Evolutionary conservation across 2,329 filamentous ascomycete species (phyloP).

Genomic region (Raffaelea albimanens): DNA sequence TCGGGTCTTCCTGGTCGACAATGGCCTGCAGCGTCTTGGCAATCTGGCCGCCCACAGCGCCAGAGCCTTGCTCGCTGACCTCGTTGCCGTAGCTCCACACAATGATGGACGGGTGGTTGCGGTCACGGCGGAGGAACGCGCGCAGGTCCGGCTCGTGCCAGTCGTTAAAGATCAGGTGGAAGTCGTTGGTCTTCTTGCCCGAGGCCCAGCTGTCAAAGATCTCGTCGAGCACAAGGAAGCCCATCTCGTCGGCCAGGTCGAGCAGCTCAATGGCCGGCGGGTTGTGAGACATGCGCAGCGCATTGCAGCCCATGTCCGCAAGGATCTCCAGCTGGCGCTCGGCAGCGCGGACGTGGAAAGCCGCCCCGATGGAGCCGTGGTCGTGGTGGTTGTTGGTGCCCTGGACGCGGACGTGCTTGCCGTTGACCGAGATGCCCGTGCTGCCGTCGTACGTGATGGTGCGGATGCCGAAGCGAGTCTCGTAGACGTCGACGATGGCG

Average conservation of each 20-base stretch:
- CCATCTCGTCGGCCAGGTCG: constrained; percentile 37
- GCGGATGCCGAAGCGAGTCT: constrained; percentile 41
- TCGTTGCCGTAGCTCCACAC: constrained; percentile 47
- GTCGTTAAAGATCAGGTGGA: constrained; percentile 39
- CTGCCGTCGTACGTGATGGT: constrained; percentile 27
- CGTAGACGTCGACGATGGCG: constrained; percentile 25
- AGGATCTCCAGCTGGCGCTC: constrained; percentile 40
- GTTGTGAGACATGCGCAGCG: constrained; percentile 42
- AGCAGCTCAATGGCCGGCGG: constrained; percentile 41
- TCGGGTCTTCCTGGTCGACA: constrained; percentile 35
- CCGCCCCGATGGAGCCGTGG: constrained; percentile 37
- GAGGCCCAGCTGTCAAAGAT: constrained; percentile 42
- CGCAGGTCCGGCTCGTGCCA: constrained; percentile 45
- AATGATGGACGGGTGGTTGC: constrained; percentile 44
- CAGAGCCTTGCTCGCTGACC: constrained; percentile 33
- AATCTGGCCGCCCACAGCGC: constrained; percentile 20
- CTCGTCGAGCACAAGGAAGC: constrained; percentile 43
- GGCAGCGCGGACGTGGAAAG: constrained; percentile 38
- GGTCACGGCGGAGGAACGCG: constrained; percentile 40
- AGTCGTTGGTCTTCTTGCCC: constrained; percentile 38
- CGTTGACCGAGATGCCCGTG: constrained; percentile 36
- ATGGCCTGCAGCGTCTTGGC: constrained; percentile 30
- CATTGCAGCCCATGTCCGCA: constrained; percentile 38
- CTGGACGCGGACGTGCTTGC: constrained; percentile 30
- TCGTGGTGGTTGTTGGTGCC: constrained; percentile 43